A percentile compares a stretch with the other conserved stretches of the same genome.
These are phyloP conservation scores for Syzygium aqueum DNA, from an alignment of 345 rosid species.

Conservation along the genomic window DNA sequence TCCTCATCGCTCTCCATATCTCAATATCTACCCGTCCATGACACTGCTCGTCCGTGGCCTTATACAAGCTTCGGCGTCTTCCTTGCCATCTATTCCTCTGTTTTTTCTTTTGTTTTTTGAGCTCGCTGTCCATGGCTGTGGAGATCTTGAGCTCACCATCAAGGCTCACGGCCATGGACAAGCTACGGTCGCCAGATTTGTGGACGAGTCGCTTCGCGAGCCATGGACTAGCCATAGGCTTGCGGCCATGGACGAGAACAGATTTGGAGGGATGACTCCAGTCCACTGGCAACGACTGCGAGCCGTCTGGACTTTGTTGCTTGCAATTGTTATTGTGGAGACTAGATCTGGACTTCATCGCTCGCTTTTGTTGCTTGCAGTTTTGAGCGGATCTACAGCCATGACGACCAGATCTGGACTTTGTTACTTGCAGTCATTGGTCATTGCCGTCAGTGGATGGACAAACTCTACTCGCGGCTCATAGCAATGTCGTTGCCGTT, in stretches of 20 bases:
- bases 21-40: neutral
- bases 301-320: neutral
- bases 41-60: neutral
- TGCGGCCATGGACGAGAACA: neutral
- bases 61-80: neutral
- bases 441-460: fast-evolving
- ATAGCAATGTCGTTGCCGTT: neutral
- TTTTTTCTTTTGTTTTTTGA: too few species aligned
- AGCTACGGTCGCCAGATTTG: neutral
- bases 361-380: neutral
- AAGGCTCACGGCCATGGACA: neutral
- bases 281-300: too few species aligned
- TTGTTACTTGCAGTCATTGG: neutral
- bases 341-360: neutral
- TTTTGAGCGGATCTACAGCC: fast-evolving
- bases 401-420: too few species aligned
- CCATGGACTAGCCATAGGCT: neutral
- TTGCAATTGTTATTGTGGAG: neutral
- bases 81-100: neutral
- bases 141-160: neutral
- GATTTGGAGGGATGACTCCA: neutral
- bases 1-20: neutral
- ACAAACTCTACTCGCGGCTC: too few species aligned
- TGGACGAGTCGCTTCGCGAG: neutral
- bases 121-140: neutral